Percentiles rank a stretch among this genome's conserved stretches.
phyloP scores from a whole-genome alignment of 2,329 filamentous ascomycete species.

The Dactylonectria macrodidyma region DNA sequence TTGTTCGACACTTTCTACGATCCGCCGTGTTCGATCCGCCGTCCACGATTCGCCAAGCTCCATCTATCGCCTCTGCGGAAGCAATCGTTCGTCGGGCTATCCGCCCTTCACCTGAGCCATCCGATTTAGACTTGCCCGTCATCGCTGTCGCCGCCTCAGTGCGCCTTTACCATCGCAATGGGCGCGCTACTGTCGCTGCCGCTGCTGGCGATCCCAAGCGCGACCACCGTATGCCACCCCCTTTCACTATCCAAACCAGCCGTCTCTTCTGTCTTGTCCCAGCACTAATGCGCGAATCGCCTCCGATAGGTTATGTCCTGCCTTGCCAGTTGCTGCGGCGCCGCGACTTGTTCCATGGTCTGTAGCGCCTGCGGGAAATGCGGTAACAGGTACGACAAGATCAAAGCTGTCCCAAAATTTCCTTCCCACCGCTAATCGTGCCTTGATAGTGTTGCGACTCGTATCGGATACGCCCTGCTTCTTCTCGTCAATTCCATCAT shows the following conservation, averaged over 20 bases:
- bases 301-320: constrained; percentile 77
- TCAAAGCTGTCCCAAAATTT: background rate
- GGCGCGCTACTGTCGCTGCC: constrained; percentile 93
- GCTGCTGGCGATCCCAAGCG: constrained; percentile 88
- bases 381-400: constrained; percentile 81
- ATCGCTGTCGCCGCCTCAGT: background rate
- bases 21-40: background rate
- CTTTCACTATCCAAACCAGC: background rate
- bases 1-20: background rate
- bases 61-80: background rate
- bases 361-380: constrained; percentile 98
- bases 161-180: constrained; percentile 68
- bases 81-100: background rate
- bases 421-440: constrained; percentile 34
- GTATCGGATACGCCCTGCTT: constrained; percentile 95
- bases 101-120: background rate
- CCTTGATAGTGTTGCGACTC: constrained; percentile 84
- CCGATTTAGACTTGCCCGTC: background rate
- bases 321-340: constrained; percentile 93
- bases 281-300: constrained; percentile 28
- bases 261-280: background rate
- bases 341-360: constrained; percentile 95
- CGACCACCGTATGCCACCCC: constrained; percentile 78
- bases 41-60: background rate
- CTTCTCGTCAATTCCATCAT: constrained; percentile 97